Evolutionary conservation across 176 grass and related monocot genomes (phyloP).

Genomic region (Aegilops speltoides): DNA sequence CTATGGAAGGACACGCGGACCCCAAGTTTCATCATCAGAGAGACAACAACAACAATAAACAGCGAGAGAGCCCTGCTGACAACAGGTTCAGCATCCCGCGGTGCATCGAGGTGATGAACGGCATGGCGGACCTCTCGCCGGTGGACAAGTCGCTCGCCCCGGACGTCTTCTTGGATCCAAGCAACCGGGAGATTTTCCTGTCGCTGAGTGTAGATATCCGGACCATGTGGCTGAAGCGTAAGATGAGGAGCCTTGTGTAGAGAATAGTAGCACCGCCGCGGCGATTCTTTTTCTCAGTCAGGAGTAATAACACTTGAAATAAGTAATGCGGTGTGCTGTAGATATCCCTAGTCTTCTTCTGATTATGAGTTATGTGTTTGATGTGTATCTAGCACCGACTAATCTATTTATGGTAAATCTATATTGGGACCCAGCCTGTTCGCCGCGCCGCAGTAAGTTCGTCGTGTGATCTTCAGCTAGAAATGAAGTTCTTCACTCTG

Average conservation of each 20-base stretch:
- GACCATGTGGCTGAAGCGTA: slow-evolving; percentile 63
- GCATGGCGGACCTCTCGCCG: slow-evolving; percentile 47
- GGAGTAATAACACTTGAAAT: slow-evolving; percentile 18
- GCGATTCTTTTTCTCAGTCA: slow-evolving; percentile 21
- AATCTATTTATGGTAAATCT: slow-evolving; percentile 23
- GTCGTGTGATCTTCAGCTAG: not conserved
- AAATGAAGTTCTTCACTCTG: not conserved
- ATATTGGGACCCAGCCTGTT: slow-evolving; percentile 7
- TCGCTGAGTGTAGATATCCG: slow-evolving; percentile 57
- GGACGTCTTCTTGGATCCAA: slow-evolving; percentile 50
- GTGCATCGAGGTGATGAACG: slow-evolving; percentile 63
- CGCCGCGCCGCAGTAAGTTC: not conserved
- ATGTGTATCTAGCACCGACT: slow-evolving; percentile 40
- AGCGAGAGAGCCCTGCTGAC: not conserved
- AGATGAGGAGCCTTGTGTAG: slow-evolving; percentile 59
- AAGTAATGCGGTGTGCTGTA: slow-evolving; percentile 34
- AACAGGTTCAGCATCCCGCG: slow-evolving; percentile 50
- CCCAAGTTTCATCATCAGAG: slow-evolving; percentile 32
- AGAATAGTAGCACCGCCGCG: not conserved
- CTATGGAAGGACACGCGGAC: slow-evolving; percentile 30
- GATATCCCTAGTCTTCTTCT: slow-evolving; percentile 38
- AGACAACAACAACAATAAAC: slow-evolving; percentile 19
- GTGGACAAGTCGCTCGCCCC: slow-evolving; percentile 57
- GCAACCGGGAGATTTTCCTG: slow-evolving; percentile 63
- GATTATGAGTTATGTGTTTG: slow-evolving; percentile 20